Base-by-base conservation (phyloP, 305 asterid genomes). In the Fraxinus angustifolia region DNA sequence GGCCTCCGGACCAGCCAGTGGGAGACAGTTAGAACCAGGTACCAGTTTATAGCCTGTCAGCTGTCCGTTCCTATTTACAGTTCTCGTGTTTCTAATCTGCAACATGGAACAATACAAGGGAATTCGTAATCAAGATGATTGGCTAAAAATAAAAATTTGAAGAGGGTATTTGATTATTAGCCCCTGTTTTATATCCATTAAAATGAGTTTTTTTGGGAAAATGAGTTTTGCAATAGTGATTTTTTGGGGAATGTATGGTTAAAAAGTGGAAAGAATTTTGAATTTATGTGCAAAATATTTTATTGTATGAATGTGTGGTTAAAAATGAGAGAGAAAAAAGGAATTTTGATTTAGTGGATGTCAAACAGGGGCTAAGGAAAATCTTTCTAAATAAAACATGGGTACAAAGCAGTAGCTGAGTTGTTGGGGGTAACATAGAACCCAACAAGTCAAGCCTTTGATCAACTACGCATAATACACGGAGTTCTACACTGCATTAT, bases 11-110 rank as follows among this genome's bases (percentile, higher is more conserved):
- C 97, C 96, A 62, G 98, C 98, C 86, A 95, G 80, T 4, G 99
- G 99, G 87, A 92, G 85, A 85, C 98, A 95, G 86, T 93, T 95
- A 21, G 96, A 90, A 82, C 98, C 97, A 72, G 99, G 98, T 21
- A 95, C 99, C 79, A 95, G 78, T 83, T 91, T 93, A 90, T 92
- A 95, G 84, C 99, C 98, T 1, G 99, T 95, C 83, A 90, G 88
- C 70, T 95, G 94, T 73, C 98, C 99, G 68, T 92, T 90, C 85
- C 99, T 88, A 78, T 95, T 95, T 79, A 89, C 96, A 0, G 92
- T 88, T 86, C 99, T 90, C 45, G 99, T 95, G 89, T 95, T 95
- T 88, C 99, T 89, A 70, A 95, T 82, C 99, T 95, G 83, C 81
- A 87, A 82, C 53, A 34, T 72, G 76, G 73, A 28, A 82, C 50